Conservation (phyloP, 805 yeast genomes). For the Spencermartinsiella europaea region DNA sequence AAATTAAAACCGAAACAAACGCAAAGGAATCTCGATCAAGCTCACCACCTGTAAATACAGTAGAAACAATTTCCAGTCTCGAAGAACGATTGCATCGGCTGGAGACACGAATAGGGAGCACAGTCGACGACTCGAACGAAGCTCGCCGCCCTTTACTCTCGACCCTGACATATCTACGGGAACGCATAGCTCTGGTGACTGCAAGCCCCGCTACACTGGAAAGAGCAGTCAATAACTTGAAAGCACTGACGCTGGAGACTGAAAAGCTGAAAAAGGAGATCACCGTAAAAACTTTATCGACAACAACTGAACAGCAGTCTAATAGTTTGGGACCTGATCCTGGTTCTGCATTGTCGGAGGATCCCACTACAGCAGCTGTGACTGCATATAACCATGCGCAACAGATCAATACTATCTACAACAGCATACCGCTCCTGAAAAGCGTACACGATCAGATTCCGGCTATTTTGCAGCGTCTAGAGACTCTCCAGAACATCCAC, state of each 20-base stretch:
- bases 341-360: not conserved
- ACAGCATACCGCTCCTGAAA: slow-evolving; percentile 10
- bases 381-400: slow-evolving; percentile 1
- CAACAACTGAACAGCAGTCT: not conserved
- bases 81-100: slow-evolving; percentile 28
- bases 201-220: slow-evolving; percentile 11
- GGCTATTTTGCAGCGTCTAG: slow-evolving; percentile 11
- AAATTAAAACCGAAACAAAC: too few species aligned
- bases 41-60: too few species aligned
- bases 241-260: slow-evolving; percentile 6
- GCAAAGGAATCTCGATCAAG: too few species aligned
- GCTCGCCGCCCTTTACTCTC: slow-evolving; percentile 6
- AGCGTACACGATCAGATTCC: slow-evolving; percentile 10
- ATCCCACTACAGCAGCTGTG: slow-evolving; percentile 1
- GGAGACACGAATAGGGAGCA: slow-evolving; percentile 13
- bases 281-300: not conserved
- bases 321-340: too few species aligned
- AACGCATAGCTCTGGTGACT: slow-evolving; percentile 12
- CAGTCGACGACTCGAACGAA: not conserved
- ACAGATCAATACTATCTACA: slow-evolving; percentile 14
- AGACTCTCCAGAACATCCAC: slow-evolving; percentile 16
- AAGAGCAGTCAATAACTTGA: slow-evolving; percentile 9
- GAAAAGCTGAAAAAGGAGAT: slow-evolving; percentile 2
- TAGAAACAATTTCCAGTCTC: slow-evolving; percentile 16
- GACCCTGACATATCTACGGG: slow-evolving; percentile 9